Evolutionary conservation across 768 basidiomycete genomes (phyloP).

Genomic region (Tephrocybe sp.): DNA sequence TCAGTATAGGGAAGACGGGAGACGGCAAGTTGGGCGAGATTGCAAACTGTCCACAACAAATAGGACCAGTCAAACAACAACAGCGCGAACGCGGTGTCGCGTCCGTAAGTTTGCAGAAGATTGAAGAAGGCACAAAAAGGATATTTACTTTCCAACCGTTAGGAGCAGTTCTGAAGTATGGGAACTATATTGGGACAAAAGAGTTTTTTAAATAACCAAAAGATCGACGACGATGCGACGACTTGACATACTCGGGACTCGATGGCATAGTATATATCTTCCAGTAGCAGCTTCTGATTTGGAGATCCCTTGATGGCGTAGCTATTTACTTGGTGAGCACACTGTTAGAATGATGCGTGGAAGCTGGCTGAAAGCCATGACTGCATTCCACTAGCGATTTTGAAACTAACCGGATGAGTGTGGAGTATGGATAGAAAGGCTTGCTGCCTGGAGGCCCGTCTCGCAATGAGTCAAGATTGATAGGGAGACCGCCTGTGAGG

Average conservation of each 20-base stretch:
- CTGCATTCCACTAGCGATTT: not conserved
- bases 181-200: slow-evolving; percentile 53
- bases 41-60: slow-evolving; percentile 52
- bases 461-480: slow-evolving; percentile 82
- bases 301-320: slow-evolving; percentile 92
- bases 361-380: slow-evolving; percentile 14
- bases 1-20: slow-evolving; percentile 22
- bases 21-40: slow-evolving; percentile 28
- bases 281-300: slow-evolving; percentile 78
- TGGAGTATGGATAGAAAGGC: slow-evolving; percentile 89
- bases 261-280: slow-evolving; percentile 91
- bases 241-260: slow-evolving; percentile 70
- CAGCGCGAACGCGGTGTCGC: slow-evolving; percentile 55
- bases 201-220: not conserved
- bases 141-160: slow-evolving; percentile 86
- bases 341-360: slow-evolving; percentile 8
- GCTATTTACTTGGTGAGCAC: slow-evolving; percentile 35
- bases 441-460: slow-evolving; percentile 88
- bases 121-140: slow-evolving; percentile 1
- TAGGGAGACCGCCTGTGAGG: slow-evolving; percentile 79
- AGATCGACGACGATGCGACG: slow-evolving; percentile 1
- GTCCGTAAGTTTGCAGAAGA: slow-evolving; percentile 14
- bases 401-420: slow-evolving; percentile 73
- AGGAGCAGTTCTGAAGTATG: slow-evolving; percentile 83
- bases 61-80: slow-evolving; percentile 62